Percentiles rank a stretch among this genome's conserved stretches.
Conservation (phyloP, 2,329 filamentous ascomycete genomes). For the Botryotinia convoluta region DNA sequence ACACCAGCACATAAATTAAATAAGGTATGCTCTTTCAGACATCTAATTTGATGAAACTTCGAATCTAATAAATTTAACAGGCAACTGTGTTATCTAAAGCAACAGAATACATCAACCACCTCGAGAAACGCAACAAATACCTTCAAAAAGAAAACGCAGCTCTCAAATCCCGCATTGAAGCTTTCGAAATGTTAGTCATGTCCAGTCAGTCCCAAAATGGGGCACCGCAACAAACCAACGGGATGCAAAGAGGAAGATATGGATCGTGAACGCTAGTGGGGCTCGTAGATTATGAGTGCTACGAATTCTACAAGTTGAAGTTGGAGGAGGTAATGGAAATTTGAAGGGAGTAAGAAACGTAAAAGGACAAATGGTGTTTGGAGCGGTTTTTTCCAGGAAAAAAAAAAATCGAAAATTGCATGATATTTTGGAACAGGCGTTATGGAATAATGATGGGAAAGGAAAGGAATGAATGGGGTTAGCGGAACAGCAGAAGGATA, state of each 20-base stretch:
- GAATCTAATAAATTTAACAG: conserved; percentile 21
- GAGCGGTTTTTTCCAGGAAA: not conserved
- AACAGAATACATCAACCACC: conserved; percentile 90
- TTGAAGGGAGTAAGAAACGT: not conserved
- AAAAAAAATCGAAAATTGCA: not conserved
- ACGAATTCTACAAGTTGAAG: not conserved
- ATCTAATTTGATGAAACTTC: not conserved
- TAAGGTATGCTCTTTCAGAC: conserved; percentile 46
- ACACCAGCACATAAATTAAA: conserved; percentile 67
- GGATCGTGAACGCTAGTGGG: not conserved
- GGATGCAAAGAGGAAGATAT: conserved; percentile 13
- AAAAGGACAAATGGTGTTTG: conserved; percentile 11
- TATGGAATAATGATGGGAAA: not conserved
- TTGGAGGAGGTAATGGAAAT: not conserved
- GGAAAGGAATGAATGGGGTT: not conserved
- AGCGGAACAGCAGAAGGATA: conserved; percentile 13
- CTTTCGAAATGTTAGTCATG: conserved; percentile 76
- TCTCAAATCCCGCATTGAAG: conserved; percentile 75
- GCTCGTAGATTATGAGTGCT: not conserved
- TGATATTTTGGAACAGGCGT: conserved; percentile 1
- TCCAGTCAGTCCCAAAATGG: conserved; percentile 38
- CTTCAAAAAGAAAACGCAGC: conserved; percentile 76
- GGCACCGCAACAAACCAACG: not conserved
- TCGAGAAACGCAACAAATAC: conserved; percentile 84
- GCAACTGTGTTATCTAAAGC: conserved; percentile 76